Base-by-base conservation (phyloP, 768 basidiomycete species). In the Gelatoporia subvermispora region DNA sequence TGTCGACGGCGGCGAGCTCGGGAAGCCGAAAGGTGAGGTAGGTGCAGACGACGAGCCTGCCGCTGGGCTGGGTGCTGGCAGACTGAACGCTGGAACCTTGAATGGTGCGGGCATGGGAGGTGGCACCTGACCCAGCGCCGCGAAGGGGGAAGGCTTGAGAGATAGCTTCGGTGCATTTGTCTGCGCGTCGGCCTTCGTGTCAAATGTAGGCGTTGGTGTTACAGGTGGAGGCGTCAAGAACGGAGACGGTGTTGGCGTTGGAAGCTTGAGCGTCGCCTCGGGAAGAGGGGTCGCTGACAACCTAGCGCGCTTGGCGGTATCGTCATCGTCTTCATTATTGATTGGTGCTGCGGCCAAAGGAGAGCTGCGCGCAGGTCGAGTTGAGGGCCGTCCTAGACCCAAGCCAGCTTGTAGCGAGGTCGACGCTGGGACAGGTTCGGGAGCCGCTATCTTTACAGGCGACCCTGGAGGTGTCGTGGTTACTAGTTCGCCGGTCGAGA, bases 331-430 rank as follows among this genome's bases (percentile, higher is more conserved):
- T 15, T 76, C 75, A 56, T 69, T 50, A 21, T 54, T 53, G 71
- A 77, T 47, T 68, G 68, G 45, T 4, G 73, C 70, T 48, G 65
- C 79, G 3, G 88, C 82, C 42, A 90, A 69, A 1, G 88, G 88
- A 3, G 88, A 89, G 55, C 88, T 90, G n/a, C 85, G 79, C 3
- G 73, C 65, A 0, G 87, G 87, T 7, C 82, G 77, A 8, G 85
- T 75, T 41, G 76, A 82, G 1, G 80, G 80, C 35, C 84, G 72
- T 17, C 81, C 79, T 16, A 76, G 61, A 20, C 74, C 73, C 25
- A 82, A 61, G 2, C 71, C 62, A 56, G 5, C 42, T 36, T 2
- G 59, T 49, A 7, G 57, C 49, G 13, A 61, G 60, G 76, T 59
- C n/a, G 72, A 61, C 8, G 68, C 58, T 2, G 66, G 57, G 13